Evolutionary conservation across 768 basidiomycete genomes (phyloP).

Genomic region (Kwoniella sp.): DNA sequence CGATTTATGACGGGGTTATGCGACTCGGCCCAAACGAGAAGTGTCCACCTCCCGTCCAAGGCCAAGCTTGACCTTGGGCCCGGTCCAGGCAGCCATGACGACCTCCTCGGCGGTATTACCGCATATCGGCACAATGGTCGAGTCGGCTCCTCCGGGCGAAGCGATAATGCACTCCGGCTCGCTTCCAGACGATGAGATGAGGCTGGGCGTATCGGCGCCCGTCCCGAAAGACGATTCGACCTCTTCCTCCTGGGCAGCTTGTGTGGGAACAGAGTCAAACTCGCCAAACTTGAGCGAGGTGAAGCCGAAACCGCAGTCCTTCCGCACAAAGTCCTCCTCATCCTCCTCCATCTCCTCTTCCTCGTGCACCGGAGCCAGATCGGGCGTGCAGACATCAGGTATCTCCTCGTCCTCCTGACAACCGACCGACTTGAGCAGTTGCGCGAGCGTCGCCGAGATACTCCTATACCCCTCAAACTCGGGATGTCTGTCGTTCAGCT

Average conservation of each 20-base stretch:
- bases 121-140: too few species aligned
- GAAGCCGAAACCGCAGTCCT: constrained; percentile 8
- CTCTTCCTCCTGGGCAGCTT: not conserved
- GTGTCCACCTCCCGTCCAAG: not conserved
- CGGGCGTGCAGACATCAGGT: too few species aligned
- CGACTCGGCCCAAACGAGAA: too few species aligned
- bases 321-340: not conserved
- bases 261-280: not conserved
- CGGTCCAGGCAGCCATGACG: constrained; percentile 7
- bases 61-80: not conserved
- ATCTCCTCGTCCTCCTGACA: not conserved
- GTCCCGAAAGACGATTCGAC: too few species aligned
- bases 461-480: constrained; percentile 42
- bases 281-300: not conserved
- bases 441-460: constrained; percentile 33
- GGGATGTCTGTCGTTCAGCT: constrained; percentile 15
- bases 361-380: too few species aligned
- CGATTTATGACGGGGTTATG: too few species aligned
- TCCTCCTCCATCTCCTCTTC: constrained; percentile 3
- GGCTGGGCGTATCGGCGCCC: constrained; percentile 17
- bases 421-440: not conserved
- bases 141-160: constrained; percentile 5
- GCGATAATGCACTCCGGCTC: constrained; percentile 8
- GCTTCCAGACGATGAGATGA: constrained; percentile 14
- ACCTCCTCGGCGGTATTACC: too few species aligned